phyloP scores from a whole-genome alignment of 768 basidiomycete species.

The Serendipita sp. region DNA sequence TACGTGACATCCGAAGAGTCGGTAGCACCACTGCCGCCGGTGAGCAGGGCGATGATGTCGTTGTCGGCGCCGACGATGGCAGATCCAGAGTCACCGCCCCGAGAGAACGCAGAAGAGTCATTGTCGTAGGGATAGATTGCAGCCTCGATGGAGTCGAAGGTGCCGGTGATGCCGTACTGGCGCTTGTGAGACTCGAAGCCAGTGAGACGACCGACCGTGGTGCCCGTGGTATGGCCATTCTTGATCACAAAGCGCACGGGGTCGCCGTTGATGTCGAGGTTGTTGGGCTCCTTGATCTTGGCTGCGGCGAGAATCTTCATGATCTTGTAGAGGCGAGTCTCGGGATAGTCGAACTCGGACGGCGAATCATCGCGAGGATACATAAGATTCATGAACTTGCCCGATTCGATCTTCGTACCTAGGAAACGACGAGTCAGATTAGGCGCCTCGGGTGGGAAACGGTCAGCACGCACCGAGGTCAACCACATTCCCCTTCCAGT shows the following conservation, averaged over 20 bases:
- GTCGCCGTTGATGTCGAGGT: constrained; percentile 15
- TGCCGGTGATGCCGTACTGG: constrained; percentile 13
- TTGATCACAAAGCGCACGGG: constrained; percentile 16
- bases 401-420: constrained; percentile 11
- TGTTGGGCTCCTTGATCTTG: constrained; percentile 15
- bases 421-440: constrained; percentile 13
- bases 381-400: constrained; percentile 10
- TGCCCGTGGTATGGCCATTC: constrained; percentile 15
- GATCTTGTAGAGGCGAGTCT: constrained; percentile 15
- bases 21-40: constrained; percentile 15
- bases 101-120: constrained; percentile 8
- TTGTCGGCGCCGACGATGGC: constrained; percentile 14
- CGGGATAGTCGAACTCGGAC: constrained; percentile 18
- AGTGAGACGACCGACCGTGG: constrained; percentile 17
- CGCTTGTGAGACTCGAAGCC: constrained; percentile 16
- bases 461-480: constrained; percentile 23
- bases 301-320: constrained; percentile 16
- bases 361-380: background rate
- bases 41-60: constrained; percentile 14
- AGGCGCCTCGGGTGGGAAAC: constrained; percentile 15
- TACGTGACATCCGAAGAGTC: constrained; percentile 17
- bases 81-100: constrained; percentile 17
- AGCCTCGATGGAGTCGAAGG: constrained; percentile 13
- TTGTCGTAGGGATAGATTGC: constrained; percentile 14
- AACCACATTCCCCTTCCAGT: constrained; percentile 23